Percentiles rank a stretch among this genome's conserved stretches.
phyloP scores from a whole-genome alignment of 495 filamentous ascomycete genomes.

The Neurospora tetrasperma region DNA sequence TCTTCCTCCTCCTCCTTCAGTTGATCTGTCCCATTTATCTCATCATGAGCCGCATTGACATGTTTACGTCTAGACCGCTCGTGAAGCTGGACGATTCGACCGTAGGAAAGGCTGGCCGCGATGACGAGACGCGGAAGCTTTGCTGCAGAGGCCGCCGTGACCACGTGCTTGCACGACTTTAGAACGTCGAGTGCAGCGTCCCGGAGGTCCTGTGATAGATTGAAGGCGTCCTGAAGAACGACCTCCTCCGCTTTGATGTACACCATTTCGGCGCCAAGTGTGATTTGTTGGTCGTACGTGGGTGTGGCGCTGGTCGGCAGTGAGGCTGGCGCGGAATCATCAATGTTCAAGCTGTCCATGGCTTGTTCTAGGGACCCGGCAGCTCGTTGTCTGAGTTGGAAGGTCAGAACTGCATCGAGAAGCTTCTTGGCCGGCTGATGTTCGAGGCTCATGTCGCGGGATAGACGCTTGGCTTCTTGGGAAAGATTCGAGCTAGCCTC shows the following conservation, averaged over 20 bases:
- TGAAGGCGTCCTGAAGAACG: neutral
- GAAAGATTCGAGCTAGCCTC: neutral
- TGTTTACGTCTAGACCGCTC: neutral
- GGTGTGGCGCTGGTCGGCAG: neutral
- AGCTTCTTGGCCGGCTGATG: slow-evolving; percentile 11
- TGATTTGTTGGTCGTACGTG: slow-evolving; percentile 7
- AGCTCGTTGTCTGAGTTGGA: neutral
- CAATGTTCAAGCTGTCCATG: neutral
- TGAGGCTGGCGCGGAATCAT: neutral
- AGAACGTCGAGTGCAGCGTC: neutral
- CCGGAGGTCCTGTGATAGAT: neutral
- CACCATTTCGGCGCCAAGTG: slow-evolving; percentile 4
- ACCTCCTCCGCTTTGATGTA: neutral
- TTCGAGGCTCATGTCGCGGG: slow-evolving; percentile 1
- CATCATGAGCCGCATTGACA: neutral
- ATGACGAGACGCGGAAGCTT: slow-evolving; percentile 12
- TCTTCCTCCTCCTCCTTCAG: neutral
- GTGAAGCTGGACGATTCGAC: slow-evolving; percentile 4
- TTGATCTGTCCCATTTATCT: neutral
- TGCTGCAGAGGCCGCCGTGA: neutral
- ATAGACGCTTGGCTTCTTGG: neutral
- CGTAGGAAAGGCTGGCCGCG: slow-evolving; percentile 10
- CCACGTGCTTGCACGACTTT: neutral
- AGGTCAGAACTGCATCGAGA: slow-evolving; percentile 4
- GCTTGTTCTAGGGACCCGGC: neutral